These are phyloP conservation scores for Daucus carota DNA, from an alignment of 129 eudicot species.

Conservation along the genomic window DH1_v3.0 NC_030381.2:49124001-49124500, in stretches of 20 bases:
- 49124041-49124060: constrained; percentile 57
- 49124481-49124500: constrained; percentile 23
- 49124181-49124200: constrained; percentile 96
- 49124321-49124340: constrained; percentile 19
- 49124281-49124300: not conserved
- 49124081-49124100: constrained; percentile 95
- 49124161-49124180: constrained; percentile 81
- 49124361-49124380: constrained; percentile 66
- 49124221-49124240: constrained; percentile 30
- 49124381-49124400: constrained; percentile 28
- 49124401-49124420: constrained; percentile 33
- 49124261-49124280: constrained; percentile 31
- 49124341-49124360: constrained; percentile 69
- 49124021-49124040: not conserved
- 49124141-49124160: constrained; percentile 60
- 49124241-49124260: constrained; percentile 27
- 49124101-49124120: constrained; percentile 59
- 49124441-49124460: constrained; percentile 16
- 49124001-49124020: not conserved
- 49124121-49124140: constrained; percentile 22
- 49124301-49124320: not conserved
- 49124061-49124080: constrained; percentile 87
- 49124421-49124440: not conserved
- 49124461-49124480: constrained; percentile 22
- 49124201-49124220: constrained; percentile 85